Evolutionary conservation across 371 early-diverging fungal species (phyloP).

Genomic region (Funneliformis caledonium): DNA sequence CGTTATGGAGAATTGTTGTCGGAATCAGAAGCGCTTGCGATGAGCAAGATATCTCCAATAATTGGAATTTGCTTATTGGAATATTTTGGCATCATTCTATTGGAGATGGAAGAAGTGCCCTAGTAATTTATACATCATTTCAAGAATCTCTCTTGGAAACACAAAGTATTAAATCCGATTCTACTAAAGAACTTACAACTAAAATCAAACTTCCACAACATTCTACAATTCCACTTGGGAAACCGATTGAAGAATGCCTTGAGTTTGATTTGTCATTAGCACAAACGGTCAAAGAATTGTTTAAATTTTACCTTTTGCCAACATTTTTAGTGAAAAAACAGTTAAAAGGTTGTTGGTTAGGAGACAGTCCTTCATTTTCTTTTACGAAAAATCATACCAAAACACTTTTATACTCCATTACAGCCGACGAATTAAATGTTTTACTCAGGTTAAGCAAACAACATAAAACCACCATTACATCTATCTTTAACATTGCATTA

Average conservation of each 20-base stretch:
- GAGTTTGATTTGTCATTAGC: background rate
- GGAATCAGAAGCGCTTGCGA: background rate
- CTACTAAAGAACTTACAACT: background rate
- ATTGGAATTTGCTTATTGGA: background rate
- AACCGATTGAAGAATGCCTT: background rate
- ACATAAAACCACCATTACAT: background rate
- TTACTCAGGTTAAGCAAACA: background rate
- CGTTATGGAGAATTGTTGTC: slow-evolving; percentile 16
- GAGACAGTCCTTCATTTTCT: background rate
- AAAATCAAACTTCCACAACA: background rate
- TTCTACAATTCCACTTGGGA: background rate
- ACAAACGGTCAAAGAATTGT: background rate
- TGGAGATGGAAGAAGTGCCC: slow-evolving; percentile 9
- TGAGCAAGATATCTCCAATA: background rate
- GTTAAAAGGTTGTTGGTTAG: background rate
- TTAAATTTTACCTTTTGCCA: background rate
- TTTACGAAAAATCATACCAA: background rate
- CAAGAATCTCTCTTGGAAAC: background rate
- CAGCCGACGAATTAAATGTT: background rate
- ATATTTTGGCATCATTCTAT: slow-evolving; percentile 25
- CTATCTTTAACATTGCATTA: background rate
- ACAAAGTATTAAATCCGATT: background rate
- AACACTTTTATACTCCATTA: background rate
- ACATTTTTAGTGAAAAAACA: background rate
- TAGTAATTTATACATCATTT: background rate